Percentiles rank a stretch among this genome's conserved stretches.
phyloP scores from a whole-genome alignment of 164 flowering plant genomes.

The Vitis cinerea region DNA sequence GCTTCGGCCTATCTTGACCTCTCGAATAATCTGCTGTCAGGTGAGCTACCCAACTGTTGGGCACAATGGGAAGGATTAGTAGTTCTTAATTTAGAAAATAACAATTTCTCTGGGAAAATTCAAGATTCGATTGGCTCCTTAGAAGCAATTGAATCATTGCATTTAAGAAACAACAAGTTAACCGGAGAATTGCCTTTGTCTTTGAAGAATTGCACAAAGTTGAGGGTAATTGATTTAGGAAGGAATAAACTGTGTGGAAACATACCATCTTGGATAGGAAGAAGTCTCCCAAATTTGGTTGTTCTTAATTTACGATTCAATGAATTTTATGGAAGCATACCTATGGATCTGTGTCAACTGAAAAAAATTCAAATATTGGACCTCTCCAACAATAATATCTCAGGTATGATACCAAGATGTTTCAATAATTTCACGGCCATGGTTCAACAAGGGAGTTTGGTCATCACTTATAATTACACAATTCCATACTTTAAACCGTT shows the following conservation, averaged over 20 bases:
- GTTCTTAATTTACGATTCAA: background rate
- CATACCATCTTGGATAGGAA: constrained; percentile 6
- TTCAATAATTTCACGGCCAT: background rate
- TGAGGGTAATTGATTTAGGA: background rate
- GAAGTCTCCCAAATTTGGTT: background rate
- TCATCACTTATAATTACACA: no score
- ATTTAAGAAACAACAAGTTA: background rate
- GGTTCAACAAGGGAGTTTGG: background rate
- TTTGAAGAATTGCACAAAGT: background rate
- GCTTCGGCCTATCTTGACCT: constrained; percentile 2
- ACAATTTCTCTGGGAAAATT: constrained; percentile 3
- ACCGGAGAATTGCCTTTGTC: constrained; percentile 4
- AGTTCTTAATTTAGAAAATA: background rate
- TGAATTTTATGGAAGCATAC: constrained; percentile 4
- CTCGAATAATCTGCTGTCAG: constrained; percentile 1
- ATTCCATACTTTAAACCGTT: no score
- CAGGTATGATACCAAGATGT: constrained; percentile 5
- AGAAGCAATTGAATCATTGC: background rate
- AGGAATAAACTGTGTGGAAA: constrained; percentile 2
- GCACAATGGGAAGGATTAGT: background rate
- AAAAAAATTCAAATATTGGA: background rate
- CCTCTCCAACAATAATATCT: constrained; percentile 1
- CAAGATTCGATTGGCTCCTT: background rate
- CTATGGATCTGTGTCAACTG: background rate
- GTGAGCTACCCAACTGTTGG: constrained; percentile 5